Evolutionary conservation across 805 yeast genomes (phyloP), one percentile per base, ranked within the genome.

Genomic region (Lipomyces sp.): DNA sequence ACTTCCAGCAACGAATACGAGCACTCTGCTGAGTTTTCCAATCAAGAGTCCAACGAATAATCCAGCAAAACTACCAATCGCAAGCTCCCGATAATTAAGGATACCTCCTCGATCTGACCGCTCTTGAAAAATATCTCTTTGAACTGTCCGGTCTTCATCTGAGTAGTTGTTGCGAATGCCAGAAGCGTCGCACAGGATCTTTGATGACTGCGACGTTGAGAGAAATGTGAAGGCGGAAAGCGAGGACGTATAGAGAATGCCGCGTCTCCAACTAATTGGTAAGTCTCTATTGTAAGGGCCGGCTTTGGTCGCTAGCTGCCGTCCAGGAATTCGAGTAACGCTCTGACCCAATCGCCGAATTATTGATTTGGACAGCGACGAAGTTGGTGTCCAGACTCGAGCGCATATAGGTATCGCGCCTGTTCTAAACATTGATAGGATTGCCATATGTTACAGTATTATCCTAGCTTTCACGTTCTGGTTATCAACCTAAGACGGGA

Each of bases 1-100:
- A 2, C 84, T 76, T 30, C 85, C 74, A 0, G 84, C 73, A 55
- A 84, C 67, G 53, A 83, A 78, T 58, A 85, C 83, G 56, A 86
- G 76, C n/a, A 84, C 81, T 7, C 83, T 77, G 60, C 85, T 81
- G 65, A 86, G 78, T 72, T 85, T 85, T 13, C 89, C 89, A 3
- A 81, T 80, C 15, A 86, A 77, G 7, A 83, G 75, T 0, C 90
- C 90, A 62, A 82, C 72, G 62, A 83, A 79, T 39, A 85, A 75
- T 0, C 90, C 89, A 4, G 84, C 78, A 71, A 86, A 76, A 0
- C 87, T 83, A 0, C 90, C 90, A 66, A 86, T 72, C 29, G 88
- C 80, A 70, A 86, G 77, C 71, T 86, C 86, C 62, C 81, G 80
- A 72, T 86, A 86, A 74, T 83, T 81, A 71, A 85, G 75, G 3